These are phyloP conservation scores for Aphanomyces cochlioides DNA, from an alignment of 352 stramenopile genomes.

Conservation along the genomic window DNA sequence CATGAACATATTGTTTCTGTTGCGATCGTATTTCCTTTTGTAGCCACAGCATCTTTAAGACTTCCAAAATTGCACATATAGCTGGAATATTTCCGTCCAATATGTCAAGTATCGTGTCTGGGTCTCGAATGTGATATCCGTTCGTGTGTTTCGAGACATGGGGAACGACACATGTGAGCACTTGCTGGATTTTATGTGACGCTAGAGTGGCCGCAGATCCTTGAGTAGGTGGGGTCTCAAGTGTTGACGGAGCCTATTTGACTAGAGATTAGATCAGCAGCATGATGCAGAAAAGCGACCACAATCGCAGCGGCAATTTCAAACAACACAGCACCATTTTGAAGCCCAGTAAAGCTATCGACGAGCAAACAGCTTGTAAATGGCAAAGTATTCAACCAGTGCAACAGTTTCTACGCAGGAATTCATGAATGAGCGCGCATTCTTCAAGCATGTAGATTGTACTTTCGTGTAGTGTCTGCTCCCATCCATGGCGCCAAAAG, in stretches of 20 bases:
- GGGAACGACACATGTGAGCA: conserved; percentile 46
- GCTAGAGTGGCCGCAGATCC: conserved; percentile 5
- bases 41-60: conserved; percentile 26
- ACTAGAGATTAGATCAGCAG: background rate
- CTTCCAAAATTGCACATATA: conserved; percentile 33
- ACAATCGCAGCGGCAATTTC: conserved; percentile 49
- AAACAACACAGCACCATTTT: conserved; percentile 53
- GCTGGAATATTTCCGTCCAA: conserved; percentile 37
- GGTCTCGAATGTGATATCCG: conserved; percentile 50
- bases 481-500: background rate
- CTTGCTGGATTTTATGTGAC: conserved; percentile 33
- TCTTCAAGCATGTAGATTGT: background rate
- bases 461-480: background rate
- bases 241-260: conserved; percentile 17
- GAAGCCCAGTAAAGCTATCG: conserved; percentile 49
- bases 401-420: conserved; percentile 42
- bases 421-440: background rate
- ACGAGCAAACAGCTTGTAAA: conserved; percentile 57
- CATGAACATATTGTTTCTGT: background rate
- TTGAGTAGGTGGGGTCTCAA: conserved; percentile 1
- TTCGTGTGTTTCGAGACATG: conserved; percentile 44
- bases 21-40: conserved; percentile 31
- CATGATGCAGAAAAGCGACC: background rate
- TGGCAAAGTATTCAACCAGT: conserved; percentile 74
- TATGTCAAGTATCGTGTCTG: conserved; percentile 40